Base-by-base conservation (phyloP, 768 basidiomycete species). In the Tulasnella sp. region DNA sequence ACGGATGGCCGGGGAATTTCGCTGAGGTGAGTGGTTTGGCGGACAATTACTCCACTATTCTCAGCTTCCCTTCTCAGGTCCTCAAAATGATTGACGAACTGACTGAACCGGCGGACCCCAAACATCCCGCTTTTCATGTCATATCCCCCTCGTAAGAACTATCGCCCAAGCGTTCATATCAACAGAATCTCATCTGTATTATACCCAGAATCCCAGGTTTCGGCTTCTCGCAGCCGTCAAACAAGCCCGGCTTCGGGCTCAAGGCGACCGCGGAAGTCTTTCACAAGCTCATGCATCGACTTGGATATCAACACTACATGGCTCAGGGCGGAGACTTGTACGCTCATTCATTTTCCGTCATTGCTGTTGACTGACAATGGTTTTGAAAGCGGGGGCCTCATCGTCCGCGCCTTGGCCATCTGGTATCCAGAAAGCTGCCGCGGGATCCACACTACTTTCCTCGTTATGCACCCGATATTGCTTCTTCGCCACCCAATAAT, bases 1-100 rank as follows among this genome's bases (percentile, higher is more conserved):
- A 76, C 40, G 75, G 75, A 25, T 76, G 75, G 75, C 75, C 75
- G 22, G 75, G 75, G 22, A 67, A 76, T 42, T 76, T 76, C 31
- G 75, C 67, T 29, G 75, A 76, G 75, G 75, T 69, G 67, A 39
- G 67, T 42, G 69, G n/a, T 70, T 70, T 70, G 37, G 11, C 22
- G 29, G 69, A 38, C 37, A 38, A n/a, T 12, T 70, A 25, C 11
- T 34, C 29, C n/a, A 22, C 36, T 39, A 7, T n/a, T 14, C n/a
- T 38, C 8, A 29, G 15, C 6, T 31, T 37, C 3, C n/a, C 31
- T 69, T 31, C 8, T 69, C n/a, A 76, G 75, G 75, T 76, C 67
- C 25, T 76, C 38, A 76, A 76, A 40, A 54, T 76, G 25, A 36
- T 68, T 36, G 75, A 71, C 22, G 75, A 71, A 36, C 40, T 76